Evolutionary conservation across 2,329 filamentous ascomycete species (phyloP), one percentile per base, ranked within the genome.

Genomic region (Cryphonectria nitschkei): DNA sequence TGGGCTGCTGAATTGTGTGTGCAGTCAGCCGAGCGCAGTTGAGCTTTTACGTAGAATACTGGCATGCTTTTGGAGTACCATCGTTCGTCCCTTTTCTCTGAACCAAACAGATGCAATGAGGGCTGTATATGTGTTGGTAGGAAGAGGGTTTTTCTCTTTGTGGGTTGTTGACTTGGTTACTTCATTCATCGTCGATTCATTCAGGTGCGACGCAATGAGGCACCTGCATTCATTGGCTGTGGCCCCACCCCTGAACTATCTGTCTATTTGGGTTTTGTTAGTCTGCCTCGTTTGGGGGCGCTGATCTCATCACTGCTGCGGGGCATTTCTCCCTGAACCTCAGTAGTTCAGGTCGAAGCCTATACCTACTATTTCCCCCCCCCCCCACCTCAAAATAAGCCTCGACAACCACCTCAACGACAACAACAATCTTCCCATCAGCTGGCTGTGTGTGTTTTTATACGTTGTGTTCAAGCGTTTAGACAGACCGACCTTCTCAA

Each of bases 221-320:
- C 56, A 32, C 26, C n/a, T 29, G n/a, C 29, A 19, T 34, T 34
- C 14, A 58, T 58, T 34, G 54, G 54, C 26, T 8, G 34, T 22
- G n/a, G 54, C 58, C 58, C 58, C 58, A 39, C 58, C 34, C 22
- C 34, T 26, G 58, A 22, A 39, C 5, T 37, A 29, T 60, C 5
- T 37, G 32, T 60, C 32, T 60, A 56, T 26, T 58, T 60, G 29
- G 46, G 46, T 34, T 60, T 60, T 34, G 26, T 60, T 34, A 29
- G 56, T 13, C 56, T 60, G 56, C 16, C 26, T 34, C 0, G 9
- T 22, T 61, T 43, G 1, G 39, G 39, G 37, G 39, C 43, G 43
- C 63, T 65, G 63, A 65, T 50, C 63, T 65, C 63, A 65, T 65
- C 39, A n/a, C 43, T 22, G 41, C 63, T 22, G 41, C 43, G 41